Percentiles rank a stretch among this genome's conserved stretches.
Evolutionary conservation across 352 stramenopile genomes (phyloP).

Genomic region (Pythium grandisporangium): DNA sequence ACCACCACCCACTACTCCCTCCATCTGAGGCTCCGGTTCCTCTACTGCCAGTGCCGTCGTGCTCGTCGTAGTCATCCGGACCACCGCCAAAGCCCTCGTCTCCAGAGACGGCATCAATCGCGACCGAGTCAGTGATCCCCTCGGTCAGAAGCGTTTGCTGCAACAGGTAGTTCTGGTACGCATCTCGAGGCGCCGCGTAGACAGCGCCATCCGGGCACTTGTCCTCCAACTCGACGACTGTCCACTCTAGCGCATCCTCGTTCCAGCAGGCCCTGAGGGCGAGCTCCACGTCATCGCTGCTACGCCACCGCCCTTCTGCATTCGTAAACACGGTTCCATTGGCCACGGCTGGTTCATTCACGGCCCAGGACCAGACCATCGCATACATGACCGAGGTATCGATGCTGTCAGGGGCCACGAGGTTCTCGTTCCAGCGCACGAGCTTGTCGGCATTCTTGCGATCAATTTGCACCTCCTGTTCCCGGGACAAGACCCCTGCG

Average conservation of each 20-base stretch:
- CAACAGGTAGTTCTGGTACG: conserved; percentile 47
- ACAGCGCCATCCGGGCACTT: conserved; percentile 17
- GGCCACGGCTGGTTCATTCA: conserved; percentile 30
- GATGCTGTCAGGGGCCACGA: conserved; percentile 33
- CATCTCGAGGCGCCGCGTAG: conserved; percentile 21
- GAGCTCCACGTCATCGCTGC: conserved; percentile 11
- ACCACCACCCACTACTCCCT: too few species aligned
- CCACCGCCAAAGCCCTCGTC: too few species aligned
- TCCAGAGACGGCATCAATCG: conserved; percentile 24
- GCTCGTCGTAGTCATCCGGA: too few species aligned
- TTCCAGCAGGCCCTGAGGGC: conserved; percentile 35
- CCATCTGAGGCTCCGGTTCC: too few species aligned
- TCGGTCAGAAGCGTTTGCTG: conserved; percentile 16
- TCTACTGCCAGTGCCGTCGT: too few species aligned
- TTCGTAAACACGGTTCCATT: conserved; percentile 23
- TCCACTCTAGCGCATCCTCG: conserved; percentile 20
- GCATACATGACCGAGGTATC: conserved; percentile 37
- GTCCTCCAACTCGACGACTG: conserved; percentile 14
- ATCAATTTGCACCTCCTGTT: conserved; percentile 21
- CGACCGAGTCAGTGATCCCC: conserved; percentile 24
- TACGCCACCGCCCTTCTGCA: conserved; percentile 20
- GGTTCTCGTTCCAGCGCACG: conserved; percentile 45
- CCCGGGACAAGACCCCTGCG: conserved; percentile 11
- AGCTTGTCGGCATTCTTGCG: conserved; percentile 29
- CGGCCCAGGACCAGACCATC: conserved; percentile 47